These are phyloP conservation scores for Blastocystis sp. DNA, from an alignment of 352 stramenopile species.

Conservation along the genomic window DNA sequence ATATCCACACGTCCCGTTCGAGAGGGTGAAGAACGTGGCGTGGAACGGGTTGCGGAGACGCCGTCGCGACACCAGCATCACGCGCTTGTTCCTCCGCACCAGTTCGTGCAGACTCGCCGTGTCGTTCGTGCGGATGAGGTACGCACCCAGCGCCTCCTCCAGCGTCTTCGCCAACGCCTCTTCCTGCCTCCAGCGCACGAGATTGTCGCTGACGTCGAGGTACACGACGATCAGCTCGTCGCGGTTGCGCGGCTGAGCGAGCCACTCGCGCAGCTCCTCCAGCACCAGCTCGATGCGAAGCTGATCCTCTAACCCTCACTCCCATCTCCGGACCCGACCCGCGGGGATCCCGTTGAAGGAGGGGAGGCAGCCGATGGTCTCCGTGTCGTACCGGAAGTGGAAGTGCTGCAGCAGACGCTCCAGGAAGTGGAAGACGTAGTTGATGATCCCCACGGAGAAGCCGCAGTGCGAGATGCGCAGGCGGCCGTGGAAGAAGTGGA, in stretches of 20 bases:
- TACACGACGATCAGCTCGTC: constrained; percentile 54
- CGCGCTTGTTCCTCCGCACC: constrained; percentile 25
- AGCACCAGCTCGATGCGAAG: constrained; percentile 75
- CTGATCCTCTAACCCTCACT: constrained; percentile 73
- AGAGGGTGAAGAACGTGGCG: neutral
- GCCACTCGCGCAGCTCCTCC: constrained; percentile 75
- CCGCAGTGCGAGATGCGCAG: constrained; percentile 81
- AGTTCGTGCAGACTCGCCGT: neutral
- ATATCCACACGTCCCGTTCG: constrained; percentile 42
- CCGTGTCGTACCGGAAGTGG: constrained; percentile 79
- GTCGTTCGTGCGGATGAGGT: neutral
- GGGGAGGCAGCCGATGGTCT: constrained; percentile 79
- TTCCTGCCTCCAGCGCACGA: constrained; percentile 54
- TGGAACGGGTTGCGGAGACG: neutral
- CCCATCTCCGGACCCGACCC: neutral
- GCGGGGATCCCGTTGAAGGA: constrained; percentile 79
- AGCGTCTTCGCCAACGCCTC: neutral
- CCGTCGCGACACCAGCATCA: constrained; percentile 37
- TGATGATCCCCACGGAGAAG: constrained; percentile 75
- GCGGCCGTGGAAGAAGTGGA: constrained; percentile 78
- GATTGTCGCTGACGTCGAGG: constrained; percentile 42
- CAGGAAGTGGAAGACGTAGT: constrained; percentile 71
- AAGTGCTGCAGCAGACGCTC: constrained; percentile 77
- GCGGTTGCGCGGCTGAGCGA: constrained; percentile 72
- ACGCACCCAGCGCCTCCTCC: neutral